Percentiles rank a stretch among this genome's conserved stretches.
Evolutionary conservation across 164 flowering plant species (phyloP).

Genomic region (Kingdonia uniflora): DNA sequence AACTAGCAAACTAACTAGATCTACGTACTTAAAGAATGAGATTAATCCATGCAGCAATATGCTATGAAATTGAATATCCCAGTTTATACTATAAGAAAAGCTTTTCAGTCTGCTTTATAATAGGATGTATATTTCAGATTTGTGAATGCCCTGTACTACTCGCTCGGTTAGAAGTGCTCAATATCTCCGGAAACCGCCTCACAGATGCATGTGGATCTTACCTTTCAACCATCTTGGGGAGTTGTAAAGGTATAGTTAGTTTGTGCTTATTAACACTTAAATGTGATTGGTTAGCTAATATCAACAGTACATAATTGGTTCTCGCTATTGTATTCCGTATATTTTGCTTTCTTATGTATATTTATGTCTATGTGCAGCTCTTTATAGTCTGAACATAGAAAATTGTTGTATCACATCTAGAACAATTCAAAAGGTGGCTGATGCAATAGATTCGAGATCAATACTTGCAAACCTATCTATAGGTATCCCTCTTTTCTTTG

Average conservation of each 20-base stretch:
- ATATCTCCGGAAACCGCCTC: constrained; percentile 86
- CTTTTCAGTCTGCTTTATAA: neutral
- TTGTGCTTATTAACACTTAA: too few relatives aligned
- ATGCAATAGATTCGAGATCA: constrained; percentile 52
- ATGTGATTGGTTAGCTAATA: too few relatives aligned
- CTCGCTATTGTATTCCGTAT: too few relatives aligned
- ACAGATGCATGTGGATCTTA: constrained; percentile 93
- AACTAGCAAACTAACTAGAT: neutral
- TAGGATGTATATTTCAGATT: constrained; percentile 38
- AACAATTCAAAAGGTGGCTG: constrained; percentile 84
- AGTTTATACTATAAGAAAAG: neutral
- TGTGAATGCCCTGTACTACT: constrained; percentile 82
- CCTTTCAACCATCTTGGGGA: constrained; percentile 61
- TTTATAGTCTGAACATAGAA: constrained; percentile 74
- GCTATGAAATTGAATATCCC: too few relatives aligned
- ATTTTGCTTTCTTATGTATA: constrained; percentile 2
- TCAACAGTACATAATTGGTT: too few relatives aligned
- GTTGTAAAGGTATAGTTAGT: constrained; percentile 52
- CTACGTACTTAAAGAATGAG: neutral
- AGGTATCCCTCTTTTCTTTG: constrained; percentile 33
- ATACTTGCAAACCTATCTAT: constrained; percentile 57
- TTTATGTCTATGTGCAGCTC: constrained; percentile 36
- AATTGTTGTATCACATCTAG: constrained; percentile 81
- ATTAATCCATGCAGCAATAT: too few relatives aligned
- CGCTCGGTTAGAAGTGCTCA: constrained; percentile 80